A percentile compares a stretch with the other conserved stretches of the same genome.
These are phyloP conservation scores for Trichoderma harzianum DNA, from an alignment of 2,329 filamentous ascomycete species.

Conservation along the genomic window DNA sequence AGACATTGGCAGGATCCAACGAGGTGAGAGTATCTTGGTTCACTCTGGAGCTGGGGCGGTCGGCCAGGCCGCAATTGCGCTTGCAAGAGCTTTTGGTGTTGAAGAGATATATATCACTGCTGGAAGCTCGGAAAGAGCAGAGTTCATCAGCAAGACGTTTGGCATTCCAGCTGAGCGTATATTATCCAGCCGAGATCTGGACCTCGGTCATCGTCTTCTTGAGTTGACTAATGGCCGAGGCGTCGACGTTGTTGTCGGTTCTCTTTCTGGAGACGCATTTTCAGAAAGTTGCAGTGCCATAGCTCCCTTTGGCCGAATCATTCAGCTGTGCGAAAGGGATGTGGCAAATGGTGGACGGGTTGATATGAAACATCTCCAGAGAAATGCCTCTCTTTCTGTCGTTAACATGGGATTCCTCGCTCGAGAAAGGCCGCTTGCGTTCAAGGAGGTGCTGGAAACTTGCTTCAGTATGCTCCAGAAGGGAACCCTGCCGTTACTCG, in stretches of 20 bases:
- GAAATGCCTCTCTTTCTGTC: slow-evolving; percentile 6
- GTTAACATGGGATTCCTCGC: slow-evolving; percentile 13
- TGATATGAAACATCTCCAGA: slow-evolving; percentile 7
- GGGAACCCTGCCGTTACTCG: background rate
- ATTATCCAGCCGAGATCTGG: slow-evolving; percentile 25
- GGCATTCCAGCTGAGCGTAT: slow-evolving; percentile 29
- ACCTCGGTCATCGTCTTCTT: slow-evolving; percentile 26
- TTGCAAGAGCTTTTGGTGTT: slow-evolving; percentile 20
- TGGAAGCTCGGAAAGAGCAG: slow-evolving; percentile 26
- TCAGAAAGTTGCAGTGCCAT: background rate
- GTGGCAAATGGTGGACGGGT: slow-evolving; percentile 1
- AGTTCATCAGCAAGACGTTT: slow-evolving; percentile 26
- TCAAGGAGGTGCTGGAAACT: slow-evolving; percentile 10
- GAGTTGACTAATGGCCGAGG: slow-evolving; percentile 23
- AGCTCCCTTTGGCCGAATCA: slow-evolving; percentile 12
- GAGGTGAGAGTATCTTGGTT: slow-evolving; percentile 25
- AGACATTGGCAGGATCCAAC: slow-evolving; percentile 26
- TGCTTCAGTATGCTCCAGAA: slow-evolving; percentile 11
- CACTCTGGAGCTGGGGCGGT: slow-evolving; percentile 24
- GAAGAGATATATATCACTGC: slow-evolving; percentile 30
- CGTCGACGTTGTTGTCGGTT: slow-evolving; percentile 32
- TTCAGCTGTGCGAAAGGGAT: slow-evolving; percentile 13
- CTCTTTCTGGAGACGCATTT: slow-evolving; percentile 20
- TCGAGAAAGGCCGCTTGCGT: background rate
- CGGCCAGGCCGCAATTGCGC: slow-evolving; percentile 22